Evolutionary conservation across 2,329 filamentous ascomycete genomes (phyloP).

Genomic region (Elsinoe perseae): DNA sequence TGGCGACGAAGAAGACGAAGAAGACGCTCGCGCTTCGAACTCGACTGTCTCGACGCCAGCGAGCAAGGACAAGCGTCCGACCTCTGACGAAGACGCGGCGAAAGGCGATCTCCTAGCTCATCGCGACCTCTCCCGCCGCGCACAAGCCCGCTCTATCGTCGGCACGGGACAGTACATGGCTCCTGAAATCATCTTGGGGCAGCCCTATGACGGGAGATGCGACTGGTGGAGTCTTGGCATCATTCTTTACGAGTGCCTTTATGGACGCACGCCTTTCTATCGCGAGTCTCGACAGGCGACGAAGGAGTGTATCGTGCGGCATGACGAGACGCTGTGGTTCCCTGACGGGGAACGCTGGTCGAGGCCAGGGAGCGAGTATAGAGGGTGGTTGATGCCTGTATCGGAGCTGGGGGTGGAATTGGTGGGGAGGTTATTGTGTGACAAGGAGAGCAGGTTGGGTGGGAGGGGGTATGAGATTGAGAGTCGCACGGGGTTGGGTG

Average conservation of each 20-base stretch:
- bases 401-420: constrained; percentile 69
- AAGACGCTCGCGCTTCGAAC: constrained; percentile 33
- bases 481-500: constrained; percentile 16
- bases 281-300: constrained; percentile 74
- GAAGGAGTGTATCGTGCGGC: constrained; percentile 75
- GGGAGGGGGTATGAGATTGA: constrained; percentile 47
- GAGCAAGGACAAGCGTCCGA: constrained; percentile 18
- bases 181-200: constrained; percentile 77
- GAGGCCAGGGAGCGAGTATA: constrained; percentile 41
- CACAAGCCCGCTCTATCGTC: constrained; percentile 75
- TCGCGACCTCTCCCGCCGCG: constrained; percentile 46
- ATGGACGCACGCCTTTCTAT: constrained; percentile 84
- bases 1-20: constrained; percentile 64
- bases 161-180: constrained; percentile 99
- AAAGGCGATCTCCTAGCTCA: constrained; percentile 32
- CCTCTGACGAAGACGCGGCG: constrained; percentile 18
- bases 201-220: constrained; percentile 82
- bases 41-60: not conserved
- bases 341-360: constrained; percentile 50
- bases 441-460: constrained; percentile 60
- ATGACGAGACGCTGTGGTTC: constrained; percentile 62
- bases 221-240: constrained; percentile 97
- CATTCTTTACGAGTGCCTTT: constrained; percentile 90
- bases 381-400: constrained; percentile 42
- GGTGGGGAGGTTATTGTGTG: constrained; percentile 62